phyloP scores from a whole-genome alignment of 805 yeast species.

The Scheffersomyces stipitis region DNA sequence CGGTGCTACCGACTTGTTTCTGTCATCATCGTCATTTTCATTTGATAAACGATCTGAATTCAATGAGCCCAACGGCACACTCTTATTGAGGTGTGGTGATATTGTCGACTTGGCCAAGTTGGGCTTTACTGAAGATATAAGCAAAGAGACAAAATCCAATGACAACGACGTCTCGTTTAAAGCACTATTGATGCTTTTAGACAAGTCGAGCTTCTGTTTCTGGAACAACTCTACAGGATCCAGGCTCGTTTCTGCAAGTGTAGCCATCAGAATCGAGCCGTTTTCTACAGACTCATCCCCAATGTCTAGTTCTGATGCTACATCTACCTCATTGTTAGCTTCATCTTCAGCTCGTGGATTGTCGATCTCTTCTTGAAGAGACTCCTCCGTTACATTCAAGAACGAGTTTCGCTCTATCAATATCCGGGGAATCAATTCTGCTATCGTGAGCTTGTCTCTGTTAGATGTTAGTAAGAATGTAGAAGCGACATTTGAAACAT shows the following conservation, averaged over 20 bases:
- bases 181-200: slow-evolving; percentile 60
- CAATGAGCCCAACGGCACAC: slow-evolving; percentile 74
- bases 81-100: slow-evolving; percentile 77
- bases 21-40: slow-evolving; percentile 17
- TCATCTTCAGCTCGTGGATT: slow-evolving; percentile 6
- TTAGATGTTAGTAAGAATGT: slow-evolving; percentile 15
- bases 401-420: slow-evolving; percentile 62
- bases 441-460: slow-evolving; percentile 45
- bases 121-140: slow-evolving; percentile 79
- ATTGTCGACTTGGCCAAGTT: slow-evolving; percentile 84
- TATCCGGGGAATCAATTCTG: slow-evolving; percentile 59
- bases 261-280: not conserved
- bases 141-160: slow-evolving; percentile 80
- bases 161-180: slow-evolving; percentile 87
- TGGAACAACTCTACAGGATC: slow-evolving; percentile 42
- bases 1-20: slow-evolving; percentile 15
- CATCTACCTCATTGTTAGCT: slow-evolving; percentile 3
- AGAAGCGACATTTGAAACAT: too few relatives aligned
- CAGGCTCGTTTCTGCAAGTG: slow-evolving; percentile 8
- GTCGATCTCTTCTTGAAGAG: slow-evolving; percentile 46
- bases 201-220: slow-evolving; percentile 51
- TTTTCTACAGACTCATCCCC: slow-evolving; percentile 4
- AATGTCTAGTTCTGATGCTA: slow-evolving; percentile 7
- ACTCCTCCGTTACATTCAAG: slow-evolving; percentile 55
- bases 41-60: slow-evolving; percentile 44